Conservation (phyloP, 495 filamentous ascomycete species). For the Aspergillus asperescens region DNA sequence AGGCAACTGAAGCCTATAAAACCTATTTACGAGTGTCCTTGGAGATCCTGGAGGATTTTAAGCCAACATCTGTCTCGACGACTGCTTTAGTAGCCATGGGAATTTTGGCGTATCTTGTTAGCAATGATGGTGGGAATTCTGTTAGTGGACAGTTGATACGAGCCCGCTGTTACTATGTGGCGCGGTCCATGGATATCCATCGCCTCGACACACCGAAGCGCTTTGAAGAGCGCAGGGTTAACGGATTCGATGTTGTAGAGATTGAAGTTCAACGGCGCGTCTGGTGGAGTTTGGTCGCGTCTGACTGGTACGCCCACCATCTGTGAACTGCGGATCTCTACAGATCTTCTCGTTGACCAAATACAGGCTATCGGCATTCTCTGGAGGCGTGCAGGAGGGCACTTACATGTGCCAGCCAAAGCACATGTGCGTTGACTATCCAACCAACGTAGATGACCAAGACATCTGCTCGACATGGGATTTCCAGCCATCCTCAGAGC, state of each 20-base stretch:
- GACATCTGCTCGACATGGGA: constrained; percentile 13
- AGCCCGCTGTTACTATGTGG: constrained; percentile 9
- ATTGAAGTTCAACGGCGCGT: constrained; percentile 28
- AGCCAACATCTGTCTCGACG: background rate
- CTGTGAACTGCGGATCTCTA: background rate
- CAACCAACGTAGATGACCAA: constrained; percentile 29
- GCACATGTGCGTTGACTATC: constrained; percentile 30
- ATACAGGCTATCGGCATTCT: constrained; percentile 24
- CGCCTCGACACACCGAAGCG: constrained; percentile 23
- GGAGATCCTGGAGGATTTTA: constrained; percentile 19
- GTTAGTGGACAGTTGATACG: background rate
- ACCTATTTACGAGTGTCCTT: constrained; percentile 20
- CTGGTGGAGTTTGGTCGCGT: constrained; percentile 32
- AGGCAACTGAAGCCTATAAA: constrained; percentile 20
- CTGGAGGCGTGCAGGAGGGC: constrained; percentile 24
- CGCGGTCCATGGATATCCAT: constrained; percentile 25
- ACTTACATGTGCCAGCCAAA: constrained; percentile 25
- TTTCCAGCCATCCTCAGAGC: constrained; percentile 12
- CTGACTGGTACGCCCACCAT: constrained; percentile 25
- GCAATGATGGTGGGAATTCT: background rate
- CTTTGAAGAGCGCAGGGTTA: constrained; percentile 20
- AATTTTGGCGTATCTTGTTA: background rate
- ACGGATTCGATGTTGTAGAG: constrained; percentile 25
- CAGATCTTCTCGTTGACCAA: constrained; percentile 1
- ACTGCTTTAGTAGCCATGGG: background rate